Percentiles rank a stretch among this genome's conserved stretches.
Evolutionary conservation across 495 filamentous ascomycete genomes (phyloP).

Genomic region (Neurospora tetrasperma): DNA sequence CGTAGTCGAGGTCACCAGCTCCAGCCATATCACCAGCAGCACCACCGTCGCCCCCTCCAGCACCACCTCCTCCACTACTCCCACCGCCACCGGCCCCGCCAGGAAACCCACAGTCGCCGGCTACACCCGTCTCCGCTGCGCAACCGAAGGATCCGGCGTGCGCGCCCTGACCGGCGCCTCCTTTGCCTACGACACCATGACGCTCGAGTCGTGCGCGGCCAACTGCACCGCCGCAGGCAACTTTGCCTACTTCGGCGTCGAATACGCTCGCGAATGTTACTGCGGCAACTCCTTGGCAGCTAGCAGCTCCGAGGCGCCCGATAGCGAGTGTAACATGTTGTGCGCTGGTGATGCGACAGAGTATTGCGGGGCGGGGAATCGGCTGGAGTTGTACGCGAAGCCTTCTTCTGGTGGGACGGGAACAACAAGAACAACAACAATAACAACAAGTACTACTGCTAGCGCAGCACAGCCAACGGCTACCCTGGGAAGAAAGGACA

Average conservation of each 20-base stretch:
- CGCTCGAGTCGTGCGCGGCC: constrained; percentile 35
- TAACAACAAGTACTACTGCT: constrained; percentile 8
- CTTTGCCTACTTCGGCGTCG: constrained; percentile 37
- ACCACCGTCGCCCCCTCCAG: not conserved
- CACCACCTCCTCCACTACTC: constrained; percentile 15
- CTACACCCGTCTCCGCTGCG: constrained; percentile 35
- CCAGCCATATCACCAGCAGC: constrained; percentile 4
- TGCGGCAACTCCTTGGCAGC: constrained; percentile 38
- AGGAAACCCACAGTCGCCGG: constrained; percentile 27
- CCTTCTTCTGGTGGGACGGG: constrained; percentile 21
- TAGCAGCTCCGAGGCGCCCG: constrained; percentile 27
- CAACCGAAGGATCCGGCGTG: constrained; percentile 33
- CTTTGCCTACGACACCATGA: constrained; percentile 41
- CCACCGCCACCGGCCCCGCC: constrained; percentile 15
- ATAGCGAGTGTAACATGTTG: constrained; percentile 40
- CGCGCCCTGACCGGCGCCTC: constrained; percentile 28
- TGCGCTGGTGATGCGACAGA: constrained; percentile 35
- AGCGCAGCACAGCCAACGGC: constrained; percentile 21
- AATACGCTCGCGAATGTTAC: constrained; percentile 43
- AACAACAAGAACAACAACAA: not conserved
- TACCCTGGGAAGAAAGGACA: constrained; percentile 22
- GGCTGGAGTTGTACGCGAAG: constrained; percentile 36
- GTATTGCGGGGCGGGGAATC: constrained; percentile 36
- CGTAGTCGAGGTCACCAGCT: constrained; percentile 1
- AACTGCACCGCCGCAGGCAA: constrained; percentile 23